Percentiles rank a stretch among this genome's conserved stretches.
phyloP scores from a whole-genome alignment of 1,284 basidiomycete species.

The Porogramme epimiltina region DNA sequence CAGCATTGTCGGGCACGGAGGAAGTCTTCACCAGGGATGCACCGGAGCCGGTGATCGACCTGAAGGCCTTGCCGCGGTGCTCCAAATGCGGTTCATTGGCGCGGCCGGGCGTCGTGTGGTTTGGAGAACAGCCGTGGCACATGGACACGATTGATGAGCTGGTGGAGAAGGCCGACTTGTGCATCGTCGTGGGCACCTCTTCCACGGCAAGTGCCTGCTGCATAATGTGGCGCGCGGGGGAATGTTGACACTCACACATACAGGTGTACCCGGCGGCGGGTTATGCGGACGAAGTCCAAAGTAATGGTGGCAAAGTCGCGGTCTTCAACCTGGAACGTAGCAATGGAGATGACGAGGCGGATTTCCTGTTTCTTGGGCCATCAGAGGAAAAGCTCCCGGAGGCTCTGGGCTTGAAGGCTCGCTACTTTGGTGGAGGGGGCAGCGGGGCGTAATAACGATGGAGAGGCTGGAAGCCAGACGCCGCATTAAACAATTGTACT shows the following conservation, averaged over 20 bases:
- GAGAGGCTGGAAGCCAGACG: neutral
- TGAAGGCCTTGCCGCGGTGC: conserved; percentile 53
- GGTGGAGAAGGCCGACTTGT: conserved; percentile 54
- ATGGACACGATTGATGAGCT: conserved; percentile 45
- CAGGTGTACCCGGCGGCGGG: conserved; percentile 51
- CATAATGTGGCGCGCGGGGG: neutral
- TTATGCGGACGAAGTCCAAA: conserved; percentile 31
- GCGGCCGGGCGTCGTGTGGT: conserved; percentile 70
- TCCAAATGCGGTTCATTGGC: conserved; percentile 49
- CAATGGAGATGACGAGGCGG: conserved; percentile 14
- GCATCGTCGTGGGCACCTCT: conserved; percentile 66
- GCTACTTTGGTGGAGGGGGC: neutral
- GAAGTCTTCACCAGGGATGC: conserved; percentile 38
- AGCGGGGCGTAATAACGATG: neutral
- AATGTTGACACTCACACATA: neutral
- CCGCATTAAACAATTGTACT: neutral
- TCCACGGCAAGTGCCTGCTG: conserved; percentile 46
- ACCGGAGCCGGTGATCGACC: conserved; percentile 45
- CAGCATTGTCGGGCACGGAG: conserved; percentile 54
- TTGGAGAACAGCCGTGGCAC: conserved; percentile 54
- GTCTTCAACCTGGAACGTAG: conserved; percentile 15
- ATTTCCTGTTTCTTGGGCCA: conserved; percentile 18
- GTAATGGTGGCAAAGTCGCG: conserved; percentile 6
- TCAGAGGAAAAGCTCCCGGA: conserved; percentile 16
- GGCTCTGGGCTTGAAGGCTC: conserved; percentile 12